Evolutionary conservation across 192 early-diverging fungal genomes (phyloP).

Genomic region (Helicostylum pulchrum): DNA sequence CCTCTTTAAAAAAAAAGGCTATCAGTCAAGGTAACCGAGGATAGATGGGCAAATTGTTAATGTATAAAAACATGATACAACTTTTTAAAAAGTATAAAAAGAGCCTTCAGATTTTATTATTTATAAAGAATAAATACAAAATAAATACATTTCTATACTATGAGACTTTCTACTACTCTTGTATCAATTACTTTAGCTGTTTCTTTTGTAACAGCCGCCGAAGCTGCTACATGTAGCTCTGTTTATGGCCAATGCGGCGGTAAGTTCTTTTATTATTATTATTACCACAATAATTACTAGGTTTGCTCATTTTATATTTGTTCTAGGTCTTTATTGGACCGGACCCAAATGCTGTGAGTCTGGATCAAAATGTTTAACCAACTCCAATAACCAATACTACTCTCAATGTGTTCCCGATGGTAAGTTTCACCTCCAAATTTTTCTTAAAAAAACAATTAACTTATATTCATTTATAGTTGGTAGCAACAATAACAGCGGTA

Average conservation of each 20-base stretch:
- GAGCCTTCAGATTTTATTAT: not conserved
- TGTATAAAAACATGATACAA: too few relatives aligned
- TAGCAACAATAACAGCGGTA: not conserved
- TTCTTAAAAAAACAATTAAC: not conserved
- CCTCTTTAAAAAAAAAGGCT: too few relatives aligned
- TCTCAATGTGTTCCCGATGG: constrained; percentile 15
- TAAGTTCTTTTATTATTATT: not conserved
- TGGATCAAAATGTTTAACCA: constrained; percentile 15
- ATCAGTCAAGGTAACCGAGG: too few relatives aligned
- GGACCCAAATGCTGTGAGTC: constrained; percentile 23
- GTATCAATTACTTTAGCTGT: not conserved
- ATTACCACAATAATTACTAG: not conserved
- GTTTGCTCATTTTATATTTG: not conserved
- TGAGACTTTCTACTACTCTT: not conserved
- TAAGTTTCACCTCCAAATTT: not conserved
- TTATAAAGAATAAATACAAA: too few relatives aligned
- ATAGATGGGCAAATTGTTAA: too few relatives aligned
- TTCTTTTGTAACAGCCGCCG: not conserved
- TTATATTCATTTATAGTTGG: not conserved
- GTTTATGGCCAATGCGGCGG: constrained; percentile 22
- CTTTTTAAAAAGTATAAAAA: constrained; percentile 6
- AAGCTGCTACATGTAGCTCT: constrained; percentile 1
- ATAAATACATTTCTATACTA: too few relatives aligned
- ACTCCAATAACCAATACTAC: constrained; percentile 13
- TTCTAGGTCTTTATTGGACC: constrained; percentile 13